Evolutionary conservation across 148 eudicot genomes (phyloP).

Genomic region (Rhododendron molle): DNA sequence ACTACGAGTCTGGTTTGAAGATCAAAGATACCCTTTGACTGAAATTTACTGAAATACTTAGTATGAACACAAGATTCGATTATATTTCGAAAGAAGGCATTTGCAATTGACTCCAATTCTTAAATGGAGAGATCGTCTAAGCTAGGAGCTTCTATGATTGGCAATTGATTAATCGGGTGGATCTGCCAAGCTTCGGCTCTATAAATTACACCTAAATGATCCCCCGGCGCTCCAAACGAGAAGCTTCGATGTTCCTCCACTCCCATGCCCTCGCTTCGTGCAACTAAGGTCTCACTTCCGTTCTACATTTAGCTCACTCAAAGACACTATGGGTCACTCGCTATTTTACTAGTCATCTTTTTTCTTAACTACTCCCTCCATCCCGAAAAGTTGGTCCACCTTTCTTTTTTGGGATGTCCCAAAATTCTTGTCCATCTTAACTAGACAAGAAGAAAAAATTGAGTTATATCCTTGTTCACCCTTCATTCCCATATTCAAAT

Average conservation of each 20-base stretch:
- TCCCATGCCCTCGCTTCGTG: no score
- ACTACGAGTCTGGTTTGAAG: no score
- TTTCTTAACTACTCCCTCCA: neutral
- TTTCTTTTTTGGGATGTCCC: neutral
- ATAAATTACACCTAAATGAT: neutral
- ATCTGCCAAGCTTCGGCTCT: neutral
- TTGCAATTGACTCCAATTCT: neutral
- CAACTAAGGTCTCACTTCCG: no score
- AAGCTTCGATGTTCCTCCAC: neutral
- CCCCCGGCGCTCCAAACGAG: neutral
- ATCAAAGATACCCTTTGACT: no score
- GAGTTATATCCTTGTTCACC: neutral
- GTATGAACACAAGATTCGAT: neutral
- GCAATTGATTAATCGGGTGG: neutral
- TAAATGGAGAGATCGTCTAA: neutral
- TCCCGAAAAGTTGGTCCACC: neutral
- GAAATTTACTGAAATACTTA: no score
- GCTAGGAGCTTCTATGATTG: neutral
- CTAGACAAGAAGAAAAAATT: neutral
- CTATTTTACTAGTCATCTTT: neutral
- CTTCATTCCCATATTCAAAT: neutral
- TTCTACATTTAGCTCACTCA: neutral
- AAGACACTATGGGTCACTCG: neutral
- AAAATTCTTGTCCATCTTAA: neutral
- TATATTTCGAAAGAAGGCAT: no score